phyloP scores from a whole-genome alignment of 305 asterid genomes.

The Stenogyne calaminthoides region DNA sequence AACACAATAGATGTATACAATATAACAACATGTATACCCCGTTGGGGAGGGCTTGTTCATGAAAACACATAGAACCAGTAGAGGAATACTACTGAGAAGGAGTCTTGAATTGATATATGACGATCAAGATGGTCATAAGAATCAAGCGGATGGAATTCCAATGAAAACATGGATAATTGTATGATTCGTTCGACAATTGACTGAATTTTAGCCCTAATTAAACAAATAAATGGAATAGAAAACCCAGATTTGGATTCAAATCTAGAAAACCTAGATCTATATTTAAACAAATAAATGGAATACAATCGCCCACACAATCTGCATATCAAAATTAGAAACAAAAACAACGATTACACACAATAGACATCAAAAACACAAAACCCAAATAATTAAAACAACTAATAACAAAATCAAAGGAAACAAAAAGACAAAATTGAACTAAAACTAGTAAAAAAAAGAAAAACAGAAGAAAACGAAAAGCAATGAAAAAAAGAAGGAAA shows the following conservation, averaged over 20 bases:
- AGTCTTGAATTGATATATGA: constrained; percentile 55
- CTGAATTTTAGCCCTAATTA: neutral
- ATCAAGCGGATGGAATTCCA: constrained; percentile 23
- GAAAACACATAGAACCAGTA: constrained; percentile 81
- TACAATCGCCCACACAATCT: constrained; percentile 26
- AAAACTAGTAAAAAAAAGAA: too few relatives aligned
- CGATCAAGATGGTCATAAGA: constrained; percentile 46
- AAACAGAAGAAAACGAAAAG: too few relatives aligned
- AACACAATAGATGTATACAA: too few relatives aligned
- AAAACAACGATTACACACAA: neutral
- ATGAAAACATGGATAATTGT: constrained; percentile 33
- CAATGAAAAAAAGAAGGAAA: too few relatives aligned
- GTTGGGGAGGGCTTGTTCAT: constrained; percentile 35
- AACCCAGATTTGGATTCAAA: constrained; percentile 31
- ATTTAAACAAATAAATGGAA: neutral
- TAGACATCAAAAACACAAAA: neutral
- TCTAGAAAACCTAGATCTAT: neutral
- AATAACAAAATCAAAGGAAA: neutral
- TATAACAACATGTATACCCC: too few relatives aligned
- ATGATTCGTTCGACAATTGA: neutral
- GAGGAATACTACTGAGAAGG: constrained; percentile 85
- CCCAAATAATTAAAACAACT: neutral
- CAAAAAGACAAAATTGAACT: neutral
- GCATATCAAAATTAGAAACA: constrained; percentile 20
- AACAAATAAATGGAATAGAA: neutral